A percentile compares a stretch with the other conserved stretches of the same genome.
phyloP scores from a whole-genome alignment of 106 monocot species.

The Vanilla planifolia region DNA sequence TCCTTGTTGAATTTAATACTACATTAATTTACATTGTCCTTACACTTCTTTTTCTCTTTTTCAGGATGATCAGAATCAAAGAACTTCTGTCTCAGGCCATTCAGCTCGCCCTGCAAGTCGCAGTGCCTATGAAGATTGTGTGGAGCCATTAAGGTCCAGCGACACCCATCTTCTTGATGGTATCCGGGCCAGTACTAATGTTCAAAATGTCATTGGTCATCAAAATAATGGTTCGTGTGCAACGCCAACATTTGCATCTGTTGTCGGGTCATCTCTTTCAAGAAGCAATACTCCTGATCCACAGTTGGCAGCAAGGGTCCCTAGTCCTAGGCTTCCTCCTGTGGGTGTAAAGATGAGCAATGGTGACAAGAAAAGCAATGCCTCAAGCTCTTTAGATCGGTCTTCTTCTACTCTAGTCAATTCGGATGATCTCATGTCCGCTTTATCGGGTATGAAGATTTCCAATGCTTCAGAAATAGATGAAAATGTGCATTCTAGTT shows the following conservation, averaged over 20 bases:
- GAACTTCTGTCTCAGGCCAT: conserved; percentile 21
- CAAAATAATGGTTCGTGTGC: conserved; percentile 30
- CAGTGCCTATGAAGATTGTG: conserved; percentile 26
- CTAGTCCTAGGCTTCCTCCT: conserved; percentile 84
- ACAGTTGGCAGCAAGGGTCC: conserved; percentile 55
- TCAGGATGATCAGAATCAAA: conserved; percentile 35
- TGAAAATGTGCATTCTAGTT: conserved; percentile 32
- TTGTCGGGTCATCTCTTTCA: conserved; percentile 55
- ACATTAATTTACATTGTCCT: neutral
- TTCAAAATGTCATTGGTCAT: conserved; percentile 21
- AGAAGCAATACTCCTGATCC: conserved; percentile 77
- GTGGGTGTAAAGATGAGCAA: conserved; percentile 51
- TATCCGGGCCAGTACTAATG: conserved; percentile 10
- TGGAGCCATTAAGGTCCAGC: conserved; percentile 19
- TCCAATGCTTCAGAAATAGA: conserved; percentile 23
- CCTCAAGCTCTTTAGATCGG: conserved; percentile 30
- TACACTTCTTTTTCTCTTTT: neutral
- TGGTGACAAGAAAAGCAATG: conserved; percentile 41
- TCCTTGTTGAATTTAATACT: neutral
- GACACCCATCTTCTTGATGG: conserved; percentile 27
- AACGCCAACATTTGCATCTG: conserved; percentile 72
- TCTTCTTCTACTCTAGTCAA: conserved; percentile 21
- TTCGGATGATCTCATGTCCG: conserved; percentile 49
- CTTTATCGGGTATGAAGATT: conserved; percentile 63
- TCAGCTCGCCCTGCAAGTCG: conserved; percentile 41